Base-by-base conservation (phyloP, 2,329 filamentous ascomycete species). In the Alternaria postmessia region DNA sequence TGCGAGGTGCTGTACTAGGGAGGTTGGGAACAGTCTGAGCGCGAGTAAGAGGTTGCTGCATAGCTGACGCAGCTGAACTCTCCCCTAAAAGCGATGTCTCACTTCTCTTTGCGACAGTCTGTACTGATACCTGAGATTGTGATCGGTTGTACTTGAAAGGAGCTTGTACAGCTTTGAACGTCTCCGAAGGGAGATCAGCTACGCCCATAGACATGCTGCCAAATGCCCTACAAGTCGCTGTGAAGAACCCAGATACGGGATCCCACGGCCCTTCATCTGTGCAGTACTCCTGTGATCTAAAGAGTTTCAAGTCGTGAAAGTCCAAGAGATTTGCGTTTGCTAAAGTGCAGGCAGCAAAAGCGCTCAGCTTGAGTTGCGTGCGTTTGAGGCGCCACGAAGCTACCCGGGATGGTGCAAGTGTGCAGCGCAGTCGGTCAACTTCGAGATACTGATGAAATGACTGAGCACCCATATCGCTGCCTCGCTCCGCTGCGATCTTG, bases 181-280 rank as follows among this genome's bases (percentile, higher is more conserved):
- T 80, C 28, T 85, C 83, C 9, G 81, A 77, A 0, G 86, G 86
- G 20, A 88, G 79, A 69, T 95, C 92, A 0, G 90, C 91, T 41
- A 95, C 83, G 0, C 91, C 91, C 84, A 94, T 89, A 62, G 90
- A 86, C 57, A 96, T 88, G 47, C 54, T 54, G 16, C 58, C 53
- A 34, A 71, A 34, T n/a, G 65, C 65, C 12, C n/a, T 94, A 79
- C 2, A 96, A 78, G 0, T 92, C 89, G 49, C 87, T 86, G 1
- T 61, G 20, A 63, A 62, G 3, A 54, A 61, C 5, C 68, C 66
- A 9, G 66, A 63, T 8, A 70, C 56, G 20, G 65, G 67, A 54
- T 71, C 68, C 41, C 53, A 59, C 5, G 63, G 62, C 6, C 62
- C 66, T 36, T 69, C 63, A 28, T 66, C 62, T 1, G 57, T 54